Conservation (phyloP, 257 asterid genomes). For the Sherardia arvensis region DNA sequence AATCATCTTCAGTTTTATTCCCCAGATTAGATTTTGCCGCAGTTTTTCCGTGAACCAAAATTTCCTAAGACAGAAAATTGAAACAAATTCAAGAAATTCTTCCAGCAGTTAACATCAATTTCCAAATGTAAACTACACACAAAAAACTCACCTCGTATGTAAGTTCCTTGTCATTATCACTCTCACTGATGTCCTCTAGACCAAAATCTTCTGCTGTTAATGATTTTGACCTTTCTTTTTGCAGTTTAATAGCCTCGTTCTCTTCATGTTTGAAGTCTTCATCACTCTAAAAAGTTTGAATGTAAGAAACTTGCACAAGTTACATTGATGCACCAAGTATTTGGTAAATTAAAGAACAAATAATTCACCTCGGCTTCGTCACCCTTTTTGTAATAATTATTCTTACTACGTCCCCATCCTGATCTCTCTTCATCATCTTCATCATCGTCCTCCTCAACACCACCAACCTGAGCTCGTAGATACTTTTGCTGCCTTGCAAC, state of each 20-base stretch:
- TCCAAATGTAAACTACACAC: not conserved
- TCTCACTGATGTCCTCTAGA: constrained; percentile 43
- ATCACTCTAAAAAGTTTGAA: constrained; percentile 35
- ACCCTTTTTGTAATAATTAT: constrained; percentile 32
- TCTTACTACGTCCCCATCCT: constrained; percentile 46
- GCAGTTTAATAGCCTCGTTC: constrained; percentile 65
- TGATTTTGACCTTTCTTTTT: constrained; percentile 39
- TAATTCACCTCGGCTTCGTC: constrained; percentile 42
- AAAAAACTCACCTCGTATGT: constrained; percentile 51
- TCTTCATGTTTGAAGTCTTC: constrained; percentile 68
- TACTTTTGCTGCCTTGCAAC: constrained; percentile 64
- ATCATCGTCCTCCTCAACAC: constrained; percentile 55
- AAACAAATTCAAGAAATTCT: not conserved
- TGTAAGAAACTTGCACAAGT: not conserved
- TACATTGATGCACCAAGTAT: not conserved
- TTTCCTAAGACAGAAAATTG: constrained; percentile 41
- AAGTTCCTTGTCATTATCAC: constrained; percentile 50
- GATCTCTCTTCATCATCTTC: constrained; percentile 59
- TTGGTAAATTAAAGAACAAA: not conserved
- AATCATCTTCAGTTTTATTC: constrained; percentile 35
- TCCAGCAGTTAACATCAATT: not conserved
- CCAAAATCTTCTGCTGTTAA: constrained; percentile 69
- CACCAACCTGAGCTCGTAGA: constrained; percentile 56
- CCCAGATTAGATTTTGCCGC: constrained; percentile 27
- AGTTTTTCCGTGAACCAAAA: constrained; percentile 39